Evolutionary conservation across 768 basidiomycete genomes (phyloP), one percentile per base, ranked within the genome.

Genomic region (Pisolithus orientalis): DNA sequence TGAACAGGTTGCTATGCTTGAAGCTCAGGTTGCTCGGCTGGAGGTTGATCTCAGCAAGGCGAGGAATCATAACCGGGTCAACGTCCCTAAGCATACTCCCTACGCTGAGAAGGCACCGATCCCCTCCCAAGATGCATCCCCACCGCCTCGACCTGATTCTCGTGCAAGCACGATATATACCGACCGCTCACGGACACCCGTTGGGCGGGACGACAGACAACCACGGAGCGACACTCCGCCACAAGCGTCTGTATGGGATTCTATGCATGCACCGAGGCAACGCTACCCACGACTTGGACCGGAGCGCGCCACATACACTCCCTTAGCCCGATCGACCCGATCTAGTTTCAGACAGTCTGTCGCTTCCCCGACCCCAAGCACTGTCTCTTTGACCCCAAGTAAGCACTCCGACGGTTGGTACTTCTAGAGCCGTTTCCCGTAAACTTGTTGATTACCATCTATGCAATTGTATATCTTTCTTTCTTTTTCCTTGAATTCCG

Each of bases 351-450:
- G 40, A 34, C 53, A 51, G 34, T 53, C 53, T 37, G 63, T 72
- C 17, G 75, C 83, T 13, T 92, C 90, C 1, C 90, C 90, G 7
- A 83, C 90, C 27, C 83, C 82, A 25, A 92, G 90, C 61, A 79
- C 73, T 1, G 83, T 85, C n/a, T 88, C 87, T 21, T 73, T 79
- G 28, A 77, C 83, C 8, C 87, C 85, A 6, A 90, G 86, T 1
- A 72, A 80, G 53, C 80, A 80, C 39, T 75, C 82, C 1, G 84
- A 92, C 44, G 90, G 90, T 34, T 93, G 90, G 90, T 92, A 82
- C 79, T 21, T 27, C 24, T 17, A 39, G 40, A 44, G 42, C 55
- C n/a, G 31, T 44, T 47, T 27, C 17, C n/a, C 21, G 14, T 24
- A 24, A 32, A 32, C 11, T 1, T 16, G 31, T 16, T 27, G 16